Evolutionary conservation across 257 asterid species (phyloP).

Genomic region (Nicotiana paniculata): DNA sequence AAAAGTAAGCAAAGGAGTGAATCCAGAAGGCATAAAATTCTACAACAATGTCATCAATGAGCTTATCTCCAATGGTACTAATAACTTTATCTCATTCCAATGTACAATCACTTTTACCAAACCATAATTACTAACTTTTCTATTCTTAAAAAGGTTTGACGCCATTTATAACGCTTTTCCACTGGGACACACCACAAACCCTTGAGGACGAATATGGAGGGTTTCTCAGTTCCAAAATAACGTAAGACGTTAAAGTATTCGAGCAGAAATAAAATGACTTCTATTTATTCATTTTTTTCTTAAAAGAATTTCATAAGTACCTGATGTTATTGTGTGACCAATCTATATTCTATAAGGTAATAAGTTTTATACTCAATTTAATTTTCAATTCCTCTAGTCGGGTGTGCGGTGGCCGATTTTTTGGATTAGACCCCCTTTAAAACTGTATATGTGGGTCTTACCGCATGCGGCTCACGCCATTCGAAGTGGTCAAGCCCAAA

Average conservation of each 20-base stretch:
- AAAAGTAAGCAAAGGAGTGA: slow-evolving; percentile 26
- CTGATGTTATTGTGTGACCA: background rate
- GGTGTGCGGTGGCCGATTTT: too few relatives aligned
- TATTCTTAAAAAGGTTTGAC: slow-evolving; percentile 2
- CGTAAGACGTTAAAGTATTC: slow-evolving; percentile 5
- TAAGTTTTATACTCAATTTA: too few relatives aligned
- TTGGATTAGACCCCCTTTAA: too few relatives aligned
- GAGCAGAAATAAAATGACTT: background rate
- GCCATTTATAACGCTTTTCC: slow-evolving; percentile 21
- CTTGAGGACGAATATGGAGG: slow-evolving; percentile 25
- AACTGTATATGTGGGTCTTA: too few relatives aligned
- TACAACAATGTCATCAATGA: slow-evolving; percentile 30
- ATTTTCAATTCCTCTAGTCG: too few relatives aligned
- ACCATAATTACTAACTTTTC: background rate
- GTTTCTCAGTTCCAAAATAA: slow-evolving; percentile 15
- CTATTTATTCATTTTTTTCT: background rate
- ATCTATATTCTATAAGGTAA: too few relatives aligned
- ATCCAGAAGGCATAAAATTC: slow-evolving; percentile 23
- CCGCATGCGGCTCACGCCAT: too few relatives aligned
- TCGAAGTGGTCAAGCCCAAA: too few relatives aligned
- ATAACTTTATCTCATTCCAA: background rate
- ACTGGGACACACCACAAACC: slow-evolving; percentile 22
- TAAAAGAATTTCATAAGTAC: background rate
- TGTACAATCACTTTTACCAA: background rate
- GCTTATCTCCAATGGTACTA: slow-evolving; percentile 17